Evolutionary conservation across 371 early-diverging fungal species (phyloP), one percentile per base, ranked within the genome.

Genomic region (Mortierella sp.): DNA sequence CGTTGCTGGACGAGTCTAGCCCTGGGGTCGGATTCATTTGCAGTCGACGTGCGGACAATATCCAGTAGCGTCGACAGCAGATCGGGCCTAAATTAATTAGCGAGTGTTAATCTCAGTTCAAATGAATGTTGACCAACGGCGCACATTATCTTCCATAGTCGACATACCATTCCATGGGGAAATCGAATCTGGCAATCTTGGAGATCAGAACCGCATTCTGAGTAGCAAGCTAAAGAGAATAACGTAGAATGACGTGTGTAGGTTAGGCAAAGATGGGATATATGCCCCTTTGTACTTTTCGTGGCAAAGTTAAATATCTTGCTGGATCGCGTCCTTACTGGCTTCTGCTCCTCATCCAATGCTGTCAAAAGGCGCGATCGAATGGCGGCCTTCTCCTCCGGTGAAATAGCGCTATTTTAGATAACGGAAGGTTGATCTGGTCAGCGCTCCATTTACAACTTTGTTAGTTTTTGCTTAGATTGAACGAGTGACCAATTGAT

Each of bases 151-250:
- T 10, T 24, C 6, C 10, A 2, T 11, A 13, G 29, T 31, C 24
- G 40, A 43, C 79, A 66, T 76, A 95, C 95, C 96, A 96, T 74
- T 95, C 94, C 73, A 87, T 80, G 14, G 97, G 97, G 83, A 88
- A 96, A 85, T 96, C 97, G 43, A 93, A 64, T 52, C 95, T 86
- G 14, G 95, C 95, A 74, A 96, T 93, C 75, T 94, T 93, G 50
- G 96, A 86, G 5, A 91, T 89, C 66, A 93, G 86, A 1, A 95
- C 91, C n/a, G 93, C 92, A 79, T 93, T 93, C 61, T 93, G 94
- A 13, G 89, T 86, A 40, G 93, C 91, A n/a, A 95, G 88, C 93
- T 95, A 83, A 37, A 65, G 40, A 16, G n/a, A n/a, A n/a, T n/a
- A 66, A 41, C 22, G 16, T 8, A 29, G 64, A 24, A 2, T 22